A percentile compares a stretch with the other conserved stretches of the same genome.
Conservation (phyloP, 768 basidiomycete species). For the Saitozyma sp. region DNA sequence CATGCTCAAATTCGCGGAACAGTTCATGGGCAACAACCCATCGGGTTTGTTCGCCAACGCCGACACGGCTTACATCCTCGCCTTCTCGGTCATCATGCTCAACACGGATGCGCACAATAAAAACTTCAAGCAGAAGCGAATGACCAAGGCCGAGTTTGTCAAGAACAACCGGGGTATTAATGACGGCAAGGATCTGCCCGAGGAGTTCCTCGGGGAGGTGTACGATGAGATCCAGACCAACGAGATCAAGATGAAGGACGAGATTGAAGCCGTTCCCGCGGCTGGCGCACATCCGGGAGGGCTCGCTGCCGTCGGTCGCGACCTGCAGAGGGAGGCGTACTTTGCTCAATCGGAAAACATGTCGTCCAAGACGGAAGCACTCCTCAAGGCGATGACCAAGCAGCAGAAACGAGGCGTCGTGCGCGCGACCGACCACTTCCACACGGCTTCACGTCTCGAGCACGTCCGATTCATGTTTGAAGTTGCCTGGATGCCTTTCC, state of each 20-base stretch:
- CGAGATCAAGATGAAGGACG: conserved; percentile 99
- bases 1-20: conserved; percentile 98
- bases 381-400: conserved; percentile 89
- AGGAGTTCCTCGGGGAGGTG: conserved; percentile 73
- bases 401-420: conserved; percentile 73
- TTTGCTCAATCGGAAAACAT: conserved; percentile 93
- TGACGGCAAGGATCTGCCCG: conserved; percentile 81
- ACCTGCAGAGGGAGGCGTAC: conserved; percentile 94
- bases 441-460: conserved; percentile 91
- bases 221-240: conserved; percentile 88
- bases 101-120: conserved; percentile 98
- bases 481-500: conserved; percentile 97
- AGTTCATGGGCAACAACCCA: conserved; percentile 85
- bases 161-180: conserved; percentile 98
- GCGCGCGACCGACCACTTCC: conserved; percentile 80
- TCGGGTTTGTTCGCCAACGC: conserved; percentile 89
- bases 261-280: conserved; percentile 59
- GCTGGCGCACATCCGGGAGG: conserved; percentile 53
- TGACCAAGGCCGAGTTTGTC: conserved; percentile 87
- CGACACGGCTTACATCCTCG: conserved; percentile 90
- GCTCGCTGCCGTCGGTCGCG: conserved; percentile 84
- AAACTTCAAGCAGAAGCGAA: conserved; percentile 80
- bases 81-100: conserved; percentile 91
- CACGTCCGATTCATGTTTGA: conserved; percentile 99
- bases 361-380: conserved; percentile 94